A percentile compares a stretch with the other conserved stretches of the same genome.
phyloP scores from a whole-genome alignment of 2,329 filamentous ascomycete genomes.

The Fusarium denticulatum region DNA sequence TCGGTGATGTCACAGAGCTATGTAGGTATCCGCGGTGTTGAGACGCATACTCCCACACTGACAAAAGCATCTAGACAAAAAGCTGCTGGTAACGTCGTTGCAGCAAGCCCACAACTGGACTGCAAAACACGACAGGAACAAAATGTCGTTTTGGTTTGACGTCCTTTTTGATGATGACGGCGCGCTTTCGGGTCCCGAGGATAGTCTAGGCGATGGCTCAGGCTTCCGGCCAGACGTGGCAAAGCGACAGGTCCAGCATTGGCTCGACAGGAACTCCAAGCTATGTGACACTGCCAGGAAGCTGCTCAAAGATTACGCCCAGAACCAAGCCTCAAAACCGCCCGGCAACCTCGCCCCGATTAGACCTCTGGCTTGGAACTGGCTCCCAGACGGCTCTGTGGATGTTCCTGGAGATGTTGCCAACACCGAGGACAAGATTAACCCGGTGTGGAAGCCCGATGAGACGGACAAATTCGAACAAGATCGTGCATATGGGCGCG shows the following conservation, averaged over 20 bases:
- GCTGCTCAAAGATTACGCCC: slow-evolving; percentile 65
- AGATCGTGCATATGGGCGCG: slow-evolving; percentile 67
- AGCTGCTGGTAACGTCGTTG: slow-evolving; percentile 71
- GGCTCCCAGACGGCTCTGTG: slow-evolving; percentile 56
- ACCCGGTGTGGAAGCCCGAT: slow-evolving; percentile 61
- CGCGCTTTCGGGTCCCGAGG: slow-evolving; percentile 59
- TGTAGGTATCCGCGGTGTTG: slow-evolving; percentile 57
- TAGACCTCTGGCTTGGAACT: slow-evolving; percentile 65
- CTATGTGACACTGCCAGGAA: slow-evolving; percentile 66
- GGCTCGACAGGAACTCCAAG: slow-evolving; percentile 69
- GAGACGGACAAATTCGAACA: slow-evolving; percentile 67
- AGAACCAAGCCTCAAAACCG: slow-evolving; percentile 59
- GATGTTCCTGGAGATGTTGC: slow-evolving; percentile 46
- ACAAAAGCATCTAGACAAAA: slow-evolving; percentile 63
- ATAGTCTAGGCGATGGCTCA: slow-evolving; percentile 61
- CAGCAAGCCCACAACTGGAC: slow-evolving; percentile 77
- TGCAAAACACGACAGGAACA: slow-evolving; percentile 74
- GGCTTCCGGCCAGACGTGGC: slow-evolving; percentile 66
- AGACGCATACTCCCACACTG: background rate
- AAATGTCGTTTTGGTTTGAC: slow-evolving; percentile 75
- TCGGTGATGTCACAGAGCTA: slow-evolving; percentile 71
- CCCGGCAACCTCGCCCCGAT: slow-evolving; percentile 62
- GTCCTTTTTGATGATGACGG: slow-evolving; percentile 70
- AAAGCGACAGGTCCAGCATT: slow-evolving; percentile 69
- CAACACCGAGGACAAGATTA: slow-evolving; percentile 55